A percentile compares a stretch with the other conserved stretches of the same genome.
Evolutionary conservation across 1,139 yeast genomes (phyloP).

Genomic region (Sugiyamaella xylanicola): DNA sequence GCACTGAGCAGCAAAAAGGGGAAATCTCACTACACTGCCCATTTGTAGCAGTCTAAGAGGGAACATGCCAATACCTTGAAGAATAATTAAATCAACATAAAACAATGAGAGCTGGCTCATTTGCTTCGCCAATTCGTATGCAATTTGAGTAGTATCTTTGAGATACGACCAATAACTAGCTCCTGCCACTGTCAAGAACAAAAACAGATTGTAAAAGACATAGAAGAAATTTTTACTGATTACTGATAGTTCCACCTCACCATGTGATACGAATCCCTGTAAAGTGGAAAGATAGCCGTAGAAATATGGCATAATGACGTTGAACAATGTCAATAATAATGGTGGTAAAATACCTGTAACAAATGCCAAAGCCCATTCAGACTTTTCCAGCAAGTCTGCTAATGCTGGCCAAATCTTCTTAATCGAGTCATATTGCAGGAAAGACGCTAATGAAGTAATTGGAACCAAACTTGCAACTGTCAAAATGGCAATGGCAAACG

Average conservation of each 20-base stretch:
- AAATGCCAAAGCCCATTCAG: constrained; percentile 60
- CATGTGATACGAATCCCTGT: constrained; percentile 78
- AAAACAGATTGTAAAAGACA: constrained; percentile 79
- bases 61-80: constrained; percentile 84
- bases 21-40: constrained; percentile 68
- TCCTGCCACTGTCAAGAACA: constrained; percentile 77
- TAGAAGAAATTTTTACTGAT: constrained; percentile 81
- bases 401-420: constrained; percentile 71
- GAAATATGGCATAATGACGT: constrained; percentile 71
- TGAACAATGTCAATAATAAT: constrained; percentile 71
- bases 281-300: constrained; percentile 66
- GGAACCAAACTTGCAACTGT: constrained; percentile 74
- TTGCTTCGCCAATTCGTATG: constrained; percentile 74
- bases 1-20: constrained; percentile 57
- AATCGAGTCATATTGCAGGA: constrained; percentile 69
- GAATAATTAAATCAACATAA: constrained; percentile 76
- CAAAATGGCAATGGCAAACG: constrained; percentile 61
- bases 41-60: constrained; percentile 71
- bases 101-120: constrained; percentile 70
- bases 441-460: constrained; percentile 64
- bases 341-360: constrained; percentile 82
- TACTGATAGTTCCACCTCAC: constrained; percentile 78
- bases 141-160: constrained; percentile 77
- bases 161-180: constrained; percentile 65
- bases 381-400: constrained; percentile 61